Base-by-base conservation (phyloP, 768 basidiomycete genomes). In the Hortiboletus campestris region DNA sequence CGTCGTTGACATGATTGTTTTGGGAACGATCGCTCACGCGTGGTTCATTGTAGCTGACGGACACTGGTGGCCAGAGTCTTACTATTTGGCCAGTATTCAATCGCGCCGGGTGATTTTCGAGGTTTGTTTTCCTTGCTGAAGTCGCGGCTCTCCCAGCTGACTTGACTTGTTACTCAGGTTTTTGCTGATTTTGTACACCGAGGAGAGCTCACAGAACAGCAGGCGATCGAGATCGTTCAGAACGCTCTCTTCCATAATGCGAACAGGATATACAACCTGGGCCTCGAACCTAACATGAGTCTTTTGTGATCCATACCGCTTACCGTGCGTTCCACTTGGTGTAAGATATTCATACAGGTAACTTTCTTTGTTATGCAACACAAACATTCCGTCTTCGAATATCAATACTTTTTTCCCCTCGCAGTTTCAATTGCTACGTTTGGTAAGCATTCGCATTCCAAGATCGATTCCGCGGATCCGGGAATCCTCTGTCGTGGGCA, bases 21-120 rank as follows among this genome's bases (percentile, higher is more conserved):
- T 17, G 20, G 34, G 14, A 8, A 28, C 38, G 57, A 29, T 38
- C 5, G 13, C 45, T 60, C 7, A 66, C n/a, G 2, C 32, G 12
- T 28, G 7, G 38, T 35, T 35, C 29, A 38, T 43, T 51, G 11
- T 32, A 60, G 63, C 58, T 11, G 67, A 68, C 29, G 68, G 66
- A 48, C 63, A 58, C 34, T 61, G 84, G 81, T 90, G 86, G 83
- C 90, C 89, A 4, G 90, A 91, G 65, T 78, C 81, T 0, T 92
- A 80, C 63, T 90, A 89, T 66, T 75, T 91, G 13, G 87, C 82
- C 4, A 78, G 76, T 7, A 43, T 79, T 1, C 90, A 91, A 71
- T 82, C 86, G 4, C 79, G 90, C 25, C 66, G 81, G 39, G 83
- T 78, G 0, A 70, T 92, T 32, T 86, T 75, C 56, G 75, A 82